Evolutionary conservation across 345 rosid species (phyloP).

Genomic region (Eucalyptus viminalis): DNA sequence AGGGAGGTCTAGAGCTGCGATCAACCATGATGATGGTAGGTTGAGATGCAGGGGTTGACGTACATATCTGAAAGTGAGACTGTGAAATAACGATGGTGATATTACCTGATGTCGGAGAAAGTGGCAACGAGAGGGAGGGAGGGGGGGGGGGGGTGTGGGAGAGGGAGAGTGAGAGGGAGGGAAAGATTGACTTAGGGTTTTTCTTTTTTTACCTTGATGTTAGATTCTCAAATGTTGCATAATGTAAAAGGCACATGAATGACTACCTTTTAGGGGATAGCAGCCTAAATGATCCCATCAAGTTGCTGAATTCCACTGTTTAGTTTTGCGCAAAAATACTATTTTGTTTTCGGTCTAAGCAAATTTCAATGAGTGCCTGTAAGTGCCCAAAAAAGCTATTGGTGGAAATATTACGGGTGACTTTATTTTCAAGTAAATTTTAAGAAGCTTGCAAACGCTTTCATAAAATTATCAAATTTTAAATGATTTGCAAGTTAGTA

Average conservation of each 20-base stretch:
- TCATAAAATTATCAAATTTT: not conserved
- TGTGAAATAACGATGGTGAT: not conserved
- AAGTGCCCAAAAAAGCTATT: not conserved
- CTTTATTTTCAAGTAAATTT: not conserved
- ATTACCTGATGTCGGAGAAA: not conserved
- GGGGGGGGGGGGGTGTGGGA: not conserved
- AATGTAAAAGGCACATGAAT: not conserved
- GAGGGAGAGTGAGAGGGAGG: not conserved
- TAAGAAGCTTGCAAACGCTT: not conserved
- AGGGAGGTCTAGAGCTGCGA: not conserved
- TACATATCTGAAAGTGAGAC: not conserved
- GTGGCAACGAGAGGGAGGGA: not conserved
- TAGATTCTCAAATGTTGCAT: not conserved
- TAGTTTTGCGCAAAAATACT: not conserved
- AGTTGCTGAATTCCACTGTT: not conserved
- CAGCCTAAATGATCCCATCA: not conserved
- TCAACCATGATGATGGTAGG: not conserved
- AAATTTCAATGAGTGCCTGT: not conserved
- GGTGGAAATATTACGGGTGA: not conserved
- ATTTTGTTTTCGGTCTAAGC: not conserved
- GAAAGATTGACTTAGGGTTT: not conserved
- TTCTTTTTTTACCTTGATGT: not conserved
- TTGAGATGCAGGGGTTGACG: not conserved
- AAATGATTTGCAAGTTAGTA: not conserved
- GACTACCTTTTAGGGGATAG: not conserved